Conservation (phyloP, 495 filamentous ascomycete genomes). For the Penicillium daleae region DNA sequence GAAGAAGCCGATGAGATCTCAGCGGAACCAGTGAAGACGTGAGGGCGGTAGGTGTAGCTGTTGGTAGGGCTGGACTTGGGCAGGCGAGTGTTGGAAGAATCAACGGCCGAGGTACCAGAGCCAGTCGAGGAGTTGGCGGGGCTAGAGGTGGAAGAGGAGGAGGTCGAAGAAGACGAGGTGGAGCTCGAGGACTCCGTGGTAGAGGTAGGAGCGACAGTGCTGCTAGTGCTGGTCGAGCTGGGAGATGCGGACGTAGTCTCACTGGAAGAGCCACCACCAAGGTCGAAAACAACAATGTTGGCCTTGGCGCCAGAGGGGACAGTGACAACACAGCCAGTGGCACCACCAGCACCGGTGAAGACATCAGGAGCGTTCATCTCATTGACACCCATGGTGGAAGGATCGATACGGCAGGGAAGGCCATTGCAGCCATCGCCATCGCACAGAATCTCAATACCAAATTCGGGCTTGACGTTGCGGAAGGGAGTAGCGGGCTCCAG, state of each 20-base stretch:
- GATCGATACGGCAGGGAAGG: slow-evolving; percentile 75
- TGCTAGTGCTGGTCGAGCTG: slow-evolving; percentile 25
- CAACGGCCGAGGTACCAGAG: slow-evolving; percentile 25
- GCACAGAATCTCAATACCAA: slow-evolving; percentile 74
- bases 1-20: slow-evolving; percentile 25
- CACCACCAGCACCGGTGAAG: slow-evolving; percentile 66
- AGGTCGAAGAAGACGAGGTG: slow-evolving; percentile 28
- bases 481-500: slow-evolving; percentile 61
- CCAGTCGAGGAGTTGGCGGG: slow-evolving; percentile 27
- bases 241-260: slow-evolving; percentile 18
- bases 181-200: slow-evolving; percentile 25
- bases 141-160: slow-evolving; percentile 27
- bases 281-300: slow-evolving; percentile 67
- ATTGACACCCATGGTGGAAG: slow-evolving; percentile 60
- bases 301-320: slow-evolving; percentile 69
- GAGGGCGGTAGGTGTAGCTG: slow-evolving; percentile 41
- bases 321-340: slow-evolving; percentile 79
- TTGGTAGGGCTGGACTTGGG: slow-evolving; percentile 27
- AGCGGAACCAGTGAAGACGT: slow-evolving; percentile 37
- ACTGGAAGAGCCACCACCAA: slow-evolving; percentile 31
- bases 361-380: slow-evolving; percentile 56
- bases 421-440: slow-evolving; percentile 69
- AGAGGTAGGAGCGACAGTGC: slow-evolving; percentile 28
- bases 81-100: slow-evolving; percentile 22
- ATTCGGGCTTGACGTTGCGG: slow-evolving; percentile 61